phyloP scores from a whole-genome alignment of 768 basidiomycete genomes.

The Rhodotorula kratochvilovae region DNA sequence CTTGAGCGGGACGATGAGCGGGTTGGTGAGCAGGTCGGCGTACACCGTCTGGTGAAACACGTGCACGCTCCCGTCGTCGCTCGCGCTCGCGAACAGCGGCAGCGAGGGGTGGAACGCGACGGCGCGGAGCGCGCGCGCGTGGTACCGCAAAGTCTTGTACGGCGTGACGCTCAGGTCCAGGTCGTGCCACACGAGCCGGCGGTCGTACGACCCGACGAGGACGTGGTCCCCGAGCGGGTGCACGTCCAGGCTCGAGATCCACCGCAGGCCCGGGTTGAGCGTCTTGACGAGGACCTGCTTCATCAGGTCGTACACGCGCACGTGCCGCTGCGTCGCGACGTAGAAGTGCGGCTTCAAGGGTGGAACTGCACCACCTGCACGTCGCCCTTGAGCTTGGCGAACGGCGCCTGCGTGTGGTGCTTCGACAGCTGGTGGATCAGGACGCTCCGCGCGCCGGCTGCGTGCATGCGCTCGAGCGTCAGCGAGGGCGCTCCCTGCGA shows the following conservation, averaged over 20 bases:
- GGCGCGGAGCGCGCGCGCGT: constrained; percentile 85
- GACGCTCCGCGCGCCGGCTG: constrained; percentile 70
- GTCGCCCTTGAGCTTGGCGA: constrained; percentile 86
- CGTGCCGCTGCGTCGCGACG: constrained; percentile 97
- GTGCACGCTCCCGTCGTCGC: constrained; percentile 95
- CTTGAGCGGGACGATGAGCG: constrained; percentile 93
- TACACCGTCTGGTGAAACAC: constrained; percentile 94
- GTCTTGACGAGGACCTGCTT: constrained; percentile 92
- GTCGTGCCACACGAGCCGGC: constrained; percentile 98
- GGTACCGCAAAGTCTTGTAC: constrained; percentile 91
- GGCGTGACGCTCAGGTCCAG: constrained; percentile 93
- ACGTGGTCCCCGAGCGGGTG: constrained; percentile 83
- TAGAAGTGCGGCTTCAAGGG: constrained; percentile 93
- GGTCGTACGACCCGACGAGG: constrained; percentile 95
- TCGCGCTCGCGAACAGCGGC: constrained; percentile 92
- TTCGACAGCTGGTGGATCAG: constrained; percentile 94
- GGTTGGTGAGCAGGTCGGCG: constrained; percentile 92
- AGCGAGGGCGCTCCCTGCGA: background rate
- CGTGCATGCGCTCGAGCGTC: background rate
- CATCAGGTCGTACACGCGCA: constrained; percentile 87
- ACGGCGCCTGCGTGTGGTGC: constrained; percentile 93
- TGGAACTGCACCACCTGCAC: constrained; percentile 93
- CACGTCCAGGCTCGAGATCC: constrained; percentile 96
- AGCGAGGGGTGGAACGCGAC: constrained; percentile 89
- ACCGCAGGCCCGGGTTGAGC: constrained; percentile 86